phyloP scores from a whole-genome alignment of 345 rosid genomes.

The Physaria fendleri region DNA sequence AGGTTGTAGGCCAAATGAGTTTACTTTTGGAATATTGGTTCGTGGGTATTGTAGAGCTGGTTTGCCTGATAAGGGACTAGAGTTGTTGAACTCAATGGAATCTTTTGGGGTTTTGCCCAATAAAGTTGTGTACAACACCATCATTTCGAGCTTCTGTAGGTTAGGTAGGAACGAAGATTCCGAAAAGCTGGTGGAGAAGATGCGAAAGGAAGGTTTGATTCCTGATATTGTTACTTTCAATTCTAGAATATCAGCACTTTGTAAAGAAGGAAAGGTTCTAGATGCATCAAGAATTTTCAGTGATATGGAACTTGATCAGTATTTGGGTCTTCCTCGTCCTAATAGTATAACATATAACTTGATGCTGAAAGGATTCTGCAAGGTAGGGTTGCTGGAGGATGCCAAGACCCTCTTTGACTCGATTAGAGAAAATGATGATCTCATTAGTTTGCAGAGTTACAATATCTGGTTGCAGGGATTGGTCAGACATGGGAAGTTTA shows the following conservation, averaged over 20 bases:
- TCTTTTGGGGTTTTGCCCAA: conserved; percentile 46
- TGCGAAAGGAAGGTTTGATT: conserved; percentile 65
- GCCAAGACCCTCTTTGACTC: conserved; percentile 62
- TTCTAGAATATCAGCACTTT: conserved; percentile 82
- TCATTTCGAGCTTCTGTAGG: conserved; percentile 72
- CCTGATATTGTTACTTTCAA: conserved; percentile 86
- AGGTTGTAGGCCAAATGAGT: conserved; percentile 76
- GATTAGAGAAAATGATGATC: conserved; percentile 41
- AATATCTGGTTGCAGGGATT: conserved; percentile 82
- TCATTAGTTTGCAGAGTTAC: conserved; percentile 57
- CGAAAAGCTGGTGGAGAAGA: conserved; percentile 68
- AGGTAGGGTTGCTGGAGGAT: conserved; percentile 75
- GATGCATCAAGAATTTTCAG: conserved; percentile 91
- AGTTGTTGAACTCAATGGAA: conserved; percentile 54
- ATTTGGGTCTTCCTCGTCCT: conserved; percentile 78
- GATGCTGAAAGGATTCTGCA: conserved; percentile 77
- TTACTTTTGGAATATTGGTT: conserved; percentile 72
- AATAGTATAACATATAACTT: conserved; percentile 65
- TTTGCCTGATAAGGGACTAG: conserved; percentile 44
- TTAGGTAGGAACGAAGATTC: conserved; percentile 77
- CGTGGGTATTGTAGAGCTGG: conserved; percentile 81
- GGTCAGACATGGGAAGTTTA: conserved; percentile 54
- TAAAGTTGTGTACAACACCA: conserved; percentile 69
- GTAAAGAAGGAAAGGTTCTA: conserved; percentile 55
- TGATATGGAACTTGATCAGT: conserved; percentile 78